These are phyloP conservation scores for Hordeum marinum DNA, from an alignment of 176 grass and related monocot species.

Conservation along the genomic window DNA sequence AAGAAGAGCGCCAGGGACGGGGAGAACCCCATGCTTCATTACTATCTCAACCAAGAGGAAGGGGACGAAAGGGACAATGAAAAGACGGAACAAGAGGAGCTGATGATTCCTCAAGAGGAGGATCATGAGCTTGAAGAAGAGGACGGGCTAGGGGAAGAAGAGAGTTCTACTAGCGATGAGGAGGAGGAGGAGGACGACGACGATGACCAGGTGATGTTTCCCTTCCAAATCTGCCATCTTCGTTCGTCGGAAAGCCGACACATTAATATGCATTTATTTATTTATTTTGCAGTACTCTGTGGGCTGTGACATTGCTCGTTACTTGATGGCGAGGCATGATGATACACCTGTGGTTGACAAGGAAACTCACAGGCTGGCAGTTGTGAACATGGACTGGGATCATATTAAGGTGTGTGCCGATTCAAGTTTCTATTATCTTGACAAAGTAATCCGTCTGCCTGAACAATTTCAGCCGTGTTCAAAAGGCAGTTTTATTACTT, in stretches of 20 bases:
- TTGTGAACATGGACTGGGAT: not conserved
- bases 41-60: constrained; percentile 58
- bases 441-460: not conserved
- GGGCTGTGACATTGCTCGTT: too few species aligned
- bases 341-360: constrained; percentile 58
- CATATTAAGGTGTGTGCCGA: not conserved
- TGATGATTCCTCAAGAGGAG: not conserved
- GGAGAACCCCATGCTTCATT: constrained; percentile 40
- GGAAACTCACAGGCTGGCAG: constrained; percentile 1
- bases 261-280: too few species aligned
- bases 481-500: constrained; percentile 4
- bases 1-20: constrained; percentile 11
- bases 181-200: too few species aligned
- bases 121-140: constrained; percentile 19
- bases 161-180: too few species aligned
- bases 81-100: not conserved
- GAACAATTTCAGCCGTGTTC: not conserved
- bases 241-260: too few species aligned
- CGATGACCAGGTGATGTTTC: too few species aligned
- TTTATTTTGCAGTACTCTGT: too few species aligned
- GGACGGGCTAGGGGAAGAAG: not conserved
- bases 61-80: not conserved
- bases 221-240: too few species aligned
- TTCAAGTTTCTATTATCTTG: not conserved
- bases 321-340: not conserved